Evolutionary conservation across 495 filamentous ascomycete genomes (phyloP), one percentile per base, ranked within the genome.

Genomic region (Cudoniella acicularis): DNA sequence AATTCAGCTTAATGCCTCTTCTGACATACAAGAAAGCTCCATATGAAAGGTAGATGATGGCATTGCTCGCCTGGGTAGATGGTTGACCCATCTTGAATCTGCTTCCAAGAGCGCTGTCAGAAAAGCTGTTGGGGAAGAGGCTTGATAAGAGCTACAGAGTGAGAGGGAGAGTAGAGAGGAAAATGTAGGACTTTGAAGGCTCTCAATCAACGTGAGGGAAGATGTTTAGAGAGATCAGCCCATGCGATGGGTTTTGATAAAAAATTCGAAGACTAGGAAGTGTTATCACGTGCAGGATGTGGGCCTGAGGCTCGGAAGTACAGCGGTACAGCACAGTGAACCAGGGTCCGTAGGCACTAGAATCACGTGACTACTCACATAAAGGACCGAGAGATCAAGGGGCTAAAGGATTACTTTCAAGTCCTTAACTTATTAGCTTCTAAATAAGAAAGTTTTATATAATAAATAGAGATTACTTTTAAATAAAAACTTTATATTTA

Each of bases 41-140:
- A 73, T 90, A 91, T 22, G 87, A 87, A 18, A 86, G 69, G 64
- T 90, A 91, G 66, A 91, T 86, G 56, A 91, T 75, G 67, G 86
- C 86, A 73, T 91, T 87, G 13, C 88, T 90, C 66, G 85, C 86
- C 74, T 79, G 74, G 27, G 75, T 80, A 0, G 87, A 88, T 57
- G 85, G 86, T 59, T 86, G 79, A 17, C 86, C 86, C 87, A 90
- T 90, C 49, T 25, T 60, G 54, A 50, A 46, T 46, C 43, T 6
- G 17, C 6, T 4, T 21, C 8, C 4, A 4, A 21, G 17, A 46
- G 11, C 6, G n/a, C 13, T 46, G 18, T n/a, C 8, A 46, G 8
- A n/a, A 8, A n/a, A 17, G 43, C 43, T 16, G 43, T 6, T 6
- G 17, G 11, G 6, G 43, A 46, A n/a, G 11, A 21, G 13, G 17